A percentile compares a stretch with the other conserved stretches of the same genome.
phyloP scores from a whole-genome alignment of 1,139 yeast species.

The Debaryomyces psychrophilus region DNA sequence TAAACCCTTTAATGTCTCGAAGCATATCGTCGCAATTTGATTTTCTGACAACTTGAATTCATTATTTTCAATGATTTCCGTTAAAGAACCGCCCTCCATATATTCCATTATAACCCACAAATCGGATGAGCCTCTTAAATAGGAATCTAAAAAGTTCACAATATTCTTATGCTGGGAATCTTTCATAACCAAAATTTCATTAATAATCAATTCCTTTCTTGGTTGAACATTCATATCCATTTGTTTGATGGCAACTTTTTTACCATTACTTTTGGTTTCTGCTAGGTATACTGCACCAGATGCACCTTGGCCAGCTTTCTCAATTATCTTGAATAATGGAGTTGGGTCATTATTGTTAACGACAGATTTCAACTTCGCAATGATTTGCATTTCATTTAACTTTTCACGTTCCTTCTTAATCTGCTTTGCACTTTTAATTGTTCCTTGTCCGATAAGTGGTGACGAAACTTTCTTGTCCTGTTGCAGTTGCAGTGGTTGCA shows the following conservation, averaged over 20 bases:
- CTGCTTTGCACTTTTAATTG: slow-evolving; percentile 44
- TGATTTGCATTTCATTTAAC: slow-evolving; percentile 82
- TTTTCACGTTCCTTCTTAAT: slow-evolving; percentile 67
- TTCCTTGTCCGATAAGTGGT: slow-evolving; percentile 27
- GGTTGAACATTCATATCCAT: slow-evolving; percentile 95
- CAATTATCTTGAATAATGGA: slow-evolving; percentile 80
- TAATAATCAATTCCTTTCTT: slow-evolving; percentile 83
- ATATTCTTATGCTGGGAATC: slow-evolving; percentile 52
- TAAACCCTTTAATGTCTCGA: slow-evolving; percentile 88
- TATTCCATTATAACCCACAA: slow-evolving; percentile 95
- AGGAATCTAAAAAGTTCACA: slow-evolving; percentile 51
- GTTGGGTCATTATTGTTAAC: slow-evolving; percentile 85
- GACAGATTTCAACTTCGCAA: slow-evolving; percentile 81
- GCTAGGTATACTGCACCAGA: slow-evolving; percentile 95
- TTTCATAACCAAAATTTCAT: slow-evolving; percentile 53
- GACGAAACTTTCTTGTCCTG: slow-evolving; percentile 12
- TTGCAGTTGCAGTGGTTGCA: slow-evolving; percentile 10
- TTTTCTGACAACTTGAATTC: slow-evolving; percentile 64
- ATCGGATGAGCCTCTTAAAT: slow-evolving; percentile 45
- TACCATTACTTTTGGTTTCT: slow-evolving; percentile 51
- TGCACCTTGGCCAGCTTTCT: slow-evolving; percentile 99
- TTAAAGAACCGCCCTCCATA: slow-evolving; percentile 80
- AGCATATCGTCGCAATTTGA: slow-evolving; percentile 89
- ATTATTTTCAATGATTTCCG: slow-evolving; percentile 88
- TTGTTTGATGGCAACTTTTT: slow-evolving; percentile 86